Conservation (phyloP, 345 rosid species). For the Chamaenerion angustifolium region DNA sequence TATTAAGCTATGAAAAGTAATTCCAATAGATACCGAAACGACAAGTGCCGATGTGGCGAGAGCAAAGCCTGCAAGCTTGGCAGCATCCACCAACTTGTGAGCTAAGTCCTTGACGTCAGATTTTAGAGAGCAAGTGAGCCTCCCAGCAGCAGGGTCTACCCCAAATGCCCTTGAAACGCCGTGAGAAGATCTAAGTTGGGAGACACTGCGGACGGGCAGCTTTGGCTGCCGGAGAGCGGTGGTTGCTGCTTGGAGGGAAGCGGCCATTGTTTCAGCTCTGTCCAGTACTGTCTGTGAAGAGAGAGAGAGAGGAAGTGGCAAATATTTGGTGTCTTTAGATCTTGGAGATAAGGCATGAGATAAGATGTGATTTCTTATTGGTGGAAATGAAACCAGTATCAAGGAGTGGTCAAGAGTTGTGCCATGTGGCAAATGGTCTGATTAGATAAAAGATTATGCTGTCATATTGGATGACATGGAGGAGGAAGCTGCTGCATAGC, state of each 20-base stretch:
- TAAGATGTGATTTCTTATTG: too few species aligned
- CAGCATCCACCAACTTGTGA: slow-evolving; percentile 51
- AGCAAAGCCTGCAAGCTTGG: slow-evolving; percentile 74
- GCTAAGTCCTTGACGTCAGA: slow-evolving; percentile 59
- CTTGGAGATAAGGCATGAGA: too few species aligned
- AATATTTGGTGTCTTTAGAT: too few species aligned
- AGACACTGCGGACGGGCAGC: slow-evolving; percentile 22
- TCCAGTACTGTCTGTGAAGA: too few species aligned
- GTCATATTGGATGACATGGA: too few species aligned
- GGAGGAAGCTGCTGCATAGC: too few species aligned
- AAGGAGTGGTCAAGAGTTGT: too few species aligned
- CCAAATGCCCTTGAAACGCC: slow-evolving; percentile 46
- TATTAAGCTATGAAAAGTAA: too few species aligned
- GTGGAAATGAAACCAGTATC: too few species aligned
- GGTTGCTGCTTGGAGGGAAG: slow-evolving; percentile 83
- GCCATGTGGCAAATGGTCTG: too few species aligned
- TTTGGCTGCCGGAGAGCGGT: slow-evolving; percentile 72
- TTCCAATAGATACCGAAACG: slow-evolving; percentile 41
- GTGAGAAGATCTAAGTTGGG: slow-evolving; percentile 37
- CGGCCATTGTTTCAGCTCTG: slow-evolving; percentile 36
- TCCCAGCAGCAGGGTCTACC: slow-evolving; percentile 31
- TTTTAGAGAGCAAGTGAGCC: slow-evolving; percentile 68
- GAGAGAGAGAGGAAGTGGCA: too few species aligned
- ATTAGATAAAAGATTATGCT: too few species aligned
- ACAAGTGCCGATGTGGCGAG: slow-evolving; percentile 95